Conservation (phyloP, 257 asterid genomes). For the Lithospermum erythrorhizon region DNA sequence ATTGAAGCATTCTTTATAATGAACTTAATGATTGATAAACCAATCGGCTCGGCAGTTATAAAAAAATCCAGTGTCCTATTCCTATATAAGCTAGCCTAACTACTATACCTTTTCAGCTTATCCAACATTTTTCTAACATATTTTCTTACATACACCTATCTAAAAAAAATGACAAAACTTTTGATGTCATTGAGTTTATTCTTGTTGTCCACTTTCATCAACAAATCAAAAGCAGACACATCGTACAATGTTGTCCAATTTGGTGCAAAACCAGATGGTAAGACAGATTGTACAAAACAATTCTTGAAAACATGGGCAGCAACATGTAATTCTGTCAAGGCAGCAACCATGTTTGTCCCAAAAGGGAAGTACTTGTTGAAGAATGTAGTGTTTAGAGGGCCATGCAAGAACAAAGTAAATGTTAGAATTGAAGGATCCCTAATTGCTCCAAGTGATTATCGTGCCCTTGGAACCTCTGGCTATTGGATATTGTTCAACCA, state of each 20-base stretch:
- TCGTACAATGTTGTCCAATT: not conserved
- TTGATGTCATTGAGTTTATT: not conserved
- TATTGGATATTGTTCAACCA: not conserved
- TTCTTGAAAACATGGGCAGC: not conserved
- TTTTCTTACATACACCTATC: not conserved
- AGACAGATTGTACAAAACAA: not conserved
- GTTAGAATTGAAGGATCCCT: not conserved
- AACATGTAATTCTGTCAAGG: not conserved
- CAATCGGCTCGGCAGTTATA: too few species aligned
- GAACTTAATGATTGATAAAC: too few species aligned
- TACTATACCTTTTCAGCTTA: not conserved
- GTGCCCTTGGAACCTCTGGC: slow-evolving; percentile 2
- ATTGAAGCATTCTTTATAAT: too few species aligned
- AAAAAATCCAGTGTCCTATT: not conserved
- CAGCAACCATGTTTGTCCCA: not conserved
- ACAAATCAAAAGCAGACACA: not conserved
- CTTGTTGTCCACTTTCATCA: not conserved
- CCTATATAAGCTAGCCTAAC: not conserved
- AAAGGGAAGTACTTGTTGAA: slow-evolving; percentile 1
- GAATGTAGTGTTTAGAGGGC: not conserved
- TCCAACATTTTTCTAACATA: not conserved
- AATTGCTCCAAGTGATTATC: not conserved
- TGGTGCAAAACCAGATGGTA: slow-evolving; percentile 2
- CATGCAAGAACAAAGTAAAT: not conserved
- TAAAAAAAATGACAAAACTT: not conserved